These are phyloP conservation scores for Taxillus chinensis DNA, from an alignment of 164 flowering plant genomes.

Conservation along the genomic window DNA sequence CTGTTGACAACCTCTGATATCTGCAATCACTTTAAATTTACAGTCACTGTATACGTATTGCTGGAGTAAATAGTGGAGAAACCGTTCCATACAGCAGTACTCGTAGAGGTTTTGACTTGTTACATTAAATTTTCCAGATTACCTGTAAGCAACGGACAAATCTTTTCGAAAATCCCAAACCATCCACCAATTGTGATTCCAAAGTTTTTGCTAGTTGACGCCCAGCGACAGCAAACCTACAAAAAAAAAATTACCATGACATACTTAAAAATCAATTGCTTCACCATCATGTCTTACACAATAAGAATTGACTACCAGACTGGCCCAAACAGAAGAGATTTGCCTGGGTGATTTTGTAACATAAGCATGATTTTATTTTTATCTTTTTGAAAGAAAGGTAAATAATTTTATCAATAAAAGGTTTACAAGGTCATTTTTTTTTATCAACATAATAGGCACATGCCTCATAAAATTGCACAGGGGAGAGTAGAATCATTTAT, in stretches of 20 bases:
- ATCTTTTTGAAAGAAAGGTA: too few species aligned
- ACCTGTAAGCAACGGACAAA: slow-evolving; percentile 96
- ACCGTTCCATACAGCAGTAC: too few species aligned
- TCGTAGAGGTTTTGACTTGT: not conserved
- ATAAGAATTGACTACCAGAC: too few species aligned
- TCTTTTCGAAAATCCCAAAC: slow-evolving; percentile 93
- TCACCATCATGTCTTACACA: too few species aligned
- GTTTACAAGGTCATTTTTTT: too few species aligned
- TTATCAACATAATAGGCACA: too few species aligned
- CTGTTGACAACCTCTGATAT: slow-evolving; percentile 92
- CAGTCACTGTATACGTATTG: not conserved
- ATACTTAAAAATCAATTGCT: not conserved
- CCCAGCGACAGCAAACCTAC: slow-evolving; percentile 84
- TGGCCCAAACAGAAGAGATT: too few species aligned
- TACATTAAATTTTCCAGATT: slow-evolving; percentile 1
- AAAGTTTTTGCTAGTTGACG: slow-evolving; percentile 74
- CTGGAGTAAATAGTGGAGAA: not conserved
- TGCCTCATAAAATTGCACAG: too few species aligned
- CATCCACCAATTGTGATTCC: slow-evolving; percentile 83
- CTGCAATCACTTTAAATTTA: slow-evolving; percentile 27
- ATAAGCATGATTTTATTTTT: too few species aligned
- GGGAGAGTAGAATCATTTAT: too few species aligned
- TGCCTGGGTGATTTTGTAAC: too few species aligned
- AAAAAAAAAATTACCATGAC: not conserved
- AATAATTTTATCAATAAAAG: too few species aligned